Base-by-base conservation (phyloP, 345 rosid genomes). In the Excoecaria cochinchinensis region DNA sequence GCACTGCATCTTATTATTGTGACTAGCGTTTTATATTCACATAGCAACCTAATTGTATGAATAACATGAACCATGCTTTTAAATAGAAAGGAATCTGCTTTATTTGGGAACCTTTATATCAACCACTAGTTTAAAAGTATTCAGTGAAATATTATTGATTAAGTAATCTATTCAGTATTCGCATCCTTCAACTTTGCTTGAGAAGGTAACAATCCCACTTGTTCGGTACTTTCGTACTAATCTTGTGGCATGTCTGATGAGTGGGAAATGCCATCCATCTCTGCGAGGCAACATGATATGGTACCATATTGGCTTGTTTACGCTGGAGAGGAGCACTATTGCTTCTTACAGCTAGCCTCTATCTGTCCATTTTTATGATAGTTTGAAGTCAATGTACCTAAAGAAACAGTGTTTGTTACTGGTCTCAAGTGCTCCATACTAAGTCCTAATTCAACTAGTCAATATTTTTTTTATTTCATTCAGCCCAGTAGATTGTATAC, bases 401-500 rank as follows among this genome's bases (percentile, higher is more conserved):
- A 52, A 16, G 4, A 15, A 52, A 52, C 19, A 17, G 19, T 1
- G 4, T 16, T 19, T 52, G 57, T 16, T 52, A 52, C 57, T 52
- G 57, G 57, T 16, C 19, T 15, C 16, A n/a, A 52, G 8, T 44
- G 48, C 10, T 44, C 7, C 48, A 5, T 52, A 52, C 19, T 5
- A 52, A 52, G 21, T 58, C 62, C 24, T 22, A 24, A 21, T 58
- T 10, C 56, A 19, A 65, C 9, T 71, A 67, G 72, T 5, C 36
- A 21, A 3, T 55, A 36, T 66, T 24, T 69, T 67, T 67, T 69
- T 73, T 39, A 8, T 83, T 58, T 66, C 56, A 55, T 87, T 69
- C 93, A 95, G 99, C 87, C 97, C 98, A 16, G 99, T 95, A 82
- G 97, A 95, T 84, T 95, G 99, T 83, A 95, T 95, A 76, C 90